Percentiles rank a stretch among this genome's conserved stretches.
These are phyloP conservation scores for Agaricus subrufescens DNA, from an alignment of 768 basidiomycete genomes.

Conservation along the genomic window DNA sequence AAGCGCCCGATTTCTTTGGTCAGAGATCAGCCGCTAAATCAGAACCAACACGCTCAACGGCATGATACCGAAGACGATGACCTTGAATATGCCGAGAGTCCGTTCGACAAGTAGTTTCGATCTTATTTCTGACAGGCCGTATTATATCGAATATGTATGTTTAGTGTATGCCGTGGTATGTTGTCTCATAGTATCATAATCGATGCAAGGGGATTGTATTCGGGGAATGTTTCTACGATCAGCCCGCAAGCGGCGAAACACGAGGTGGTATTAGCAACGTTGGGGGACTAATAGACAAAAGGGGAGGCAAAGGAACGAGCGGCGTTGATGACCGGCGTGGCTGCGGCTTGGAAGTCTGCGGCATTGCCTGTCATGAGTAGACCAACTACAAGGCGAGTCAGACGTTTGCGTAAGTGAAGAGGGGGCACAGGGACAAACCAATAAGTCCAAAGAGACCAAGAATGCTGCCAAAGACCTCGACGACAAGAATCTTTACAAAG, in stretches of 20 bases:
- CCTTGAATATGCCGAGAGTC: slow-evolving; percentile 72
- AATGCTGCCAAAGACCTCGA: slow-evolving; percentile 92
- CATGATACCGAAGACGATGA: slow-evolving; percentile 32
- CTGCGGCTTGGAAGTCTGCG: slow-evolving; percentile 47
- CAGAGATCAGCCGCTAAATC: slow-evolving; percentile 16
- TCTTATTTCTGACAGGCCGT: not conserved
- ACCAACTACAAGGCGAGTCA: slow-evolving; percentile 50
- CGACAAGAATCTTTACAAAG: slow-evolving; percentile 95
- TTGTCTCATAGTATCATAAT: not conserved
- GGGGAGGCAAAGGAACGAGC: slow-evolving; percentile 32
- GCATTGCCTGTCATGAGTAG: slow-evolving; percentile 73
- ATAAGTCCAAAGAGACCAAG: slow-evolving; percentile 92
- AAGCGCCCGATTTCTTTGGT: slow-evolving; percentile 63
- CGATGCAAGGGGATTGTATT: not conserved
- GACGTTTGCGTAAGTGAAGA: not conserved
- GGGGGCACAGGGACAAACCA: slow-evolving; percentile 46
- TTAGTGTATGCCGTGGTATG: not conserved
- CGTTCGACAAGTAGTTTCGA: slow-evolving; percentile 45
- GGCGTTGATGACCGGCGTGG: slow-evolving; percentile 24
- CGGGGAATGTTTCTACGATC: not conserved
- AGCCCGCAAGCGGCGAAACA: not conserved
- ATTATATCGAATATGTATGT: not conserved
- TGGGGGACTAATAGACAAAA: slow-evolving; percentile 27
- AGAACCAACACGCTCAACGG: slow-evolving; percentile 13
- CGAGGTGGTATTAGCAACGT: not conserved